A percentile compares a stretch with the other conserved stretches of the same genome.
Conservation (phyloP, 768 basidiomycete genomes). For the Sutorius australiensis region DNA sequence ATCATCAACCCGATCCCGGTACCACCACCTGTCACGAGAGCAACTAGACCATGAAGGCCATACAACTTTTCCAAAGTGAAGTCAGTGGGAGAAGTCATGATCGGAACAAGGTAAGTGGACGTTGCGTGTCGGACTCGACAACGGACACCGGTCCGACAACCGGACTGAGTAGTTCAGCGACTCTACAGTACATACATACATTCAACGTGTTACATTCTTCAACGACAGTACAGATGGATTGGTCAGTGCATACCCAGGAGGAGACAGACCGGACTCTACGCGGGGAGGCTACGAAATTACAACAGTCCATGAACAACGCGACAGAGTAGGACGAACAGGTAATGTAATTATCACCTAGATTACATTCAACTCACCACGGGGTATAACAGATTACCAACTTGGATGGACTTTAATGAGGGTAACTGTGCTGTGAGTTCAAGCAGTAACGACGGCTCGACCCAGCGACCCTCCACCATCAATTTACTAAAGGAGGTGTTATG, state of each 20-base stretch:
- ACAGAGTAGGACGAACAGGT: slow-evolving; percentile 3
- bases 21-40: slow-evolving; percentile 47
- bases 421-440: slow-evolving; percentile 11
- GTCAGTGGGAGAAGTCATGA: slow-evolving; percentile 23
- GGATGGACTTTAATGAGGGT: slow-evolving; percentile 13
- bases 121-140: neutral
- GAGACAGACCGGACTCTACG: slow-evolving; percentile 6
- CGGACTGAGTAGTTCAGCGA: neutral
- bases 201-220: neutral
- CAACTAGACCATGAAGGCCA: slow-evolving; percentile 55
- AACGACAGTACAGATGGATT: neutral
- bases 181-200: neutral
- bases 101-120: neutral
- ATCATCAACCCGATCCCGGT: slow-evolving; percentile 63
- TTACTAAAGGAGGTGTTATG: slow-evolving; percentile 6
- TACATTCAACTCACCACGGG: slow-evolving; percentile 7
- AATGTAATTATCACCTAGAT: neutral
- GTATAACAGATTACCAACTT: slow-evolving; percentile 5
- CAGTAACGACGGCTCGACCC: slow-evolving; percentile 17
- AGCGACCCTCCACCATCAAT: slow-evolving; percentile 27
- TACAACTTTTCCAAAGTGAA: slow-evolving; percentile 34
- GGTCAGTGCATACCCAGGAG: slow-evolving; percentile 3
- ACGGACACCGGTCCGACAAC: neutral
- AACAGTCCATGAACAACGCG: neutral
- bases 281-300: neutral